A percentile compares a stretch with the other conserved stretches of the same genome.
Conservation (phyloP, 2,329 filamentous ascomycete species). For the Monilinia laxa region DNA sequence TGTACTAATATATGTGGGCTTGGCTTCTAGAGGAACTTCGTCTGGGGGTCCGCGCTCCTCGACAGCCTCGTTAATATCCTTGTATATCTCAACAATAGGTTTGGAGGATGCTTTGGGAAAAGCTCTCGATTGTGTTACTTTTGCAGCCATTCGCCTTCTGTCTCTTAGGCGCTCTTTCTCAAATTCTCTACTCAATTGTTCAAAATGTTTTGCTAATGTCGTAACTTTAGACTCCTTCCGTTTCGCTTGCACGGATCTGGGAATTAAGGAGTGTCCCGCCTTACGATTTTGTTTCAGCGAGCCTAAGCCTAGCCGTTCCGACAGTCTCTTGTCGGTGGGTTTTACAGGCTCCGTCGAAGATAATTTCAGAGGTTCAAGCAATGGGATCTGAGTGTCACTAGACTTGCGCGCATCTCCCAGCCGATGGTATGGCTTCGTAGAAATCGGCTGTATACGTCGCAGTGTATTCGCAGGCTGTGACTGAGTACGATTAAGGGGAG, state of each 20-base stretch:
- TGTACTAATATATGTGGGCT: slow-evolving; percentile 38
- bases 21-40: slow-evolving; percentile 46
- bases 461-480: slow-evolving; percentile 41
- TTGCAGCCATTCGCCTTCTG: slow-evolving; percentile 75
- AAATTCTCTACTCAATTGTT: slow-evolving; percentile 94
- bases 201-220: slow-evolving; percentile 91
- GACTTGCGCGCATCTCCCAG: slow-evolving; percentile 29
- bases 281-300: slow-evolving; percentile 62
- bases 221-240: slow-evolving; percentile 78
- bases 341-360: slow-evolving; percentile 37
- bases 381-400: slow-evolving; percentile 26
- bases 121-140: slow-evolving; percentile 70
- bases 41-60: slow-evolving; percentile 70
- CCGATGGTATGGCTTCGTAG: slow-evolving; percentile 31
- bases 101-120: slow-evolving; percentile 92
- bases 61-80: slow-evolving; percentile 89
- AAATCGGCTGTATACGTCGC: slow-evolving; percentile 32
- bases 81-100: slow-evolving; percentile 93
- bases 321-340: slow-evolving; percentile 65
- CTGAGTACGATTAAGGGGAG: slow-evolving; percentile 39
- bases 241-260: slow-evolving; percentile 73
- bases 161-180: slow-evolving; percentile 83
- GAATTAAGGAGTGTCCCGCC: slow-evolving; percentile 72
- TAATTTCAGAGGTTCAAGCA: slow-evolving; percentile 33
- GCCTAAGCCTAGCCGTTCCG: slow-evolving; percentile 67